Evolutionary conservation across 208 protist genomes (phyloP).

Genomic region (Entamoeba histolytica): DNA sequence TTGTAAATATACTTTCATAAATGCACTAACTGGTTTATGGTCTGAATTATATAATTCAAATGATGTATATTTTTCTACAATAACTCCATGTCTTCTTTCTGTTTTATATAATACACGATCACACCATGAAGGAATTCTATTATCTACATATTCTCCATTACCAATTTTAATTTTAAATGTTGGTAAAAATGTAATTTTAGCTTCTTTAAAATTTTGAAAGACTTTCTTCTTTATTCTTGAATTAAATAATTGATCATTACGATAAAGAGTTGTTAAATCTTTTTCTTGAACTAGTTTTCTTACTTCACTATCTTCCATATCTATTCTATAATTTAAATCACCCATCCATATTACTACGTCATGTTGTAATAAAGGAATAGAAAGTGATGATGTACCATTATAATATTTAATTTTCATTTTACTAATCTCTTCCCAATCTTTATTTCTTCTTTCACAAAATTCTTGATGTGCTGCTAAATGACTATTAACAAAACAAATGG

Average conservation of each 20-base stretch:
- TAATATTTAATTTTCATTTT: background rate
- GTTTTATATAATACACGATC: slow-evolving; percentile 28
- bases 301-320: slow-evolving; percentile 18
- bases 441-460: slow-evolving; percentile 48
- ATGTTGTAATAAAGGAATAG: slow-evolving; percentile 45
- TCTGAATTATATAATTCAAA: slow-evolving; percentile 8
- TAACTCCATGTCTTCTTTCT: background rate
- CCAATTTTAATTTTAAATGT: slow-evolving; percentile 46
- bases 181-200: slow-evolving; percentile 53
- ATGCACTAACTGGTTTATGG: slow-evolving; percentile 21
- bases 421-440: slow-evolving; percentile 52
- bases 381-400: background rate
- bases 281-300: background rate
- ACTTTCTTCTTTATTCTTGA: background rate
- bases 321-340: slow-evolving; percentile 74
- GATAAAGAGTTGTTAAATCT: background rate
- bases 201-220: slow-evolving; percentile 57
- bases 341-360: slow-evolving; percentile 65
- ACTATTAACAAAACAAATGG: slow-evolving; percentile 54
- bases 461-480: slow-evolving; percentile 63
- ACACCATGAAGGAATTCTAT: slow-evolving; percentile 9
- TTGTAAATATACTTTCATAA: background rate
- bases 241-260: slow-evolving; percentile 20
- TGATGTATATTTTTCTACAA: background rate
- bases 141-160: background rate